Percentiles rank a stretch among this genome's conserved stretches.
phyloP scores from a whole-genome alignment of 2,329 filamentous ascomycete species.

The Metarhizium guizhouense region DNA sequence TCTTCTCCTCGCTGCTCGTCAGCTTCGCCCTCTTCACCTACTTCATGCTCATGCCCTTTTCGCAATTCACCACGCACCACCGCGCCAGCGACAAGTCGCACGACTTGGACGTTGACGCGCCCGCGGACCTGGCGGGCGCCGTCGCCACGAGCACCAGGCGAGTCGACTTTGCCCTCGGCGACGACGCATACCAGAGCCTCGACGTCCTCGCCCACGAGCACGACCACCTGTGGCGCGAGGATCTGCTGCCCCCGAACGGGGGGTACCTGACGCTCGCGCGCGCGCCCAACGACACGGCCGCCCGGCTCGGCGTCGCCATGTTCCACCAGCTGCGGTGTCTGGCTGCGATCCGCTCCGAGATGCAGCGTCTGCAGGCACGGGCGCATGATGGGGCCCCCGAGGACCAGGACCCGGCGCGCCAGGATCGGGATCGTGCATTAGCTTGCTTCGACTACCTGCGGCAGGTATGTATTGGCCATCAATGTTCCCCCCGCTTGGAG shows the following conservation, averaged over 20 bases:
- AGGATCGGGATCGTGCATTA: not conserved
- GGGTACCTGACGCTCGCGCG: not conserved
- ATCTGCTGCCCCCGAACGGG: not conserved
- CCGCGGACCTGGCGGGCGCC: not conserved
- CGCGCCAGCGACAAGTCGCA: not conserved
- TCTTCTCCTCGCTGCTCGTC: slow-evolving; percentile 4
- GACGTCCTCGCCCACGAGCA: not conserved
- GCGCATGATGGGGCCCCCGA: too few relatives aligned
- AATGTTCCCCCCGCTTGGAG: not conserved
- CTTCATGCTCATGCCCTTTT: slow-evolving; percentile 6
- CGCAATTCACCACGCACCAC: slow-evolving; percentile 1
- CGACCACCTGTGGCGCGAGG: not conserved
- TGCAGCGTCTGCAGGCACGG: not conserved
- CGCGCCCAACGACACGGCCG: not conserved
- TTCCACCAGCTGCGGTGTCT: slow-evolving; percentile 8
- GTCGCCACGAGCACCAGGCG: not conserved
- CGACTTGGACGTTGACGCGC: not conserved
- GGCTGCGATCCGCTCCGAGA: slow-evolving; percentile 1
- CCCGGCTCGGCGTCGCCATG: slow-evolving; percentile 4
- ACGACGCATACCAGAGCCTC: not conserved
- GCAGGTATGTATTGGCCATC: not conserved
- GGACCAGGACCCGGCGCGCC: not conserved
- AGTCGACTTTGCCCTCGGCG: not conserved
- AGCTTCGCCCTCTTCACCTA: slow-evolving; percentile 4
- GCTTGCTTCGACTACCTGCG: slow-evolving; percentile 8